Evolutionary conservation across 169 alveolate species (phyloP), one percentile per base, ranked within the genome.

Genomic region (Eimeria praecox): DNA sequence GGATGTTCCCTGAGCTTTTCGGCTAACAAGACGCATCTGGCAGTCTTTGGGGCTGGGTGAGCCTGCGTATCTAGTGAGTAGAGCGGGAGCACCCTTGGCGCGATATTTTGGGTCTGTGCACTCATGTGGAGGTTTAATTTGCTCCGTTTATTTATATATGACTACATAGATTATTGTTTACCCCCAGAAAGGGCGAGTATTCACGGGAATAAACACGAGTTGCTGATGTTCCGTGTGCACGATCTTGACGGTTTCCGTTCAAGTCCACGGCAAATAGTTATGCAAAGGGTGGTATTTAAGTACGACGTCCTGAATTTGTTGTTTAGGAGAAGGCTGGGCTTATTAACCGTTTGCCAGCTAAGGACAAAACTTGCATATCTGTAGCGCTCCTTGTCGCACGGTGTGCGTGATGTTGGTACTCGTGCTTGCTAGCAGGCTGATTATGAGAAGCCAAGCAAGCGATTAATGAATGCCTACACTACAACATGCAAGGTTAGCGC

Each of bases 31-130:
- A 30, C 52, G 82, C 52, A 33, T 6, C 49, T 14, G n/a, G 49
- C 52, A 35, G 82, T 35, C 52, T 33, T 69, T 71, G 82, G 82
- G 82, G 82, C 82, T 71, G 82, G 4, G 82, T 71, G 82, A 71
- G 6, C 2, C 82, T 33, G 38, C 42, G 42, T 38, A 16, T 49
- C 1, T 59, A 14, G n/a, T 16, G 1, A 14, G n/a, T 16, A 3
- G 82, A 71, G 20, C 49, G 52, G 20, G 18, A 71, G 8, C 5
- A 44, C 33, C 33, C 27, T 33, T 2, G 82, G 1, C 49, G 30
- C 82, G 6, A n/a, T 1, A 18, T 3, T 12, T 33, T 18, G 3
- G 82, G 82, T 71, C 16, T 33, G 14, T 71, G n/a, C 8, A 18
- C 30, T 35, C 16, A 18, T 12, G 52, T 35, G 49, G 18, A 71